Base-by-base conservation (phyloP, 1,284 basidiomycete genomes). In the Sporisorium exsertum region DNA sequence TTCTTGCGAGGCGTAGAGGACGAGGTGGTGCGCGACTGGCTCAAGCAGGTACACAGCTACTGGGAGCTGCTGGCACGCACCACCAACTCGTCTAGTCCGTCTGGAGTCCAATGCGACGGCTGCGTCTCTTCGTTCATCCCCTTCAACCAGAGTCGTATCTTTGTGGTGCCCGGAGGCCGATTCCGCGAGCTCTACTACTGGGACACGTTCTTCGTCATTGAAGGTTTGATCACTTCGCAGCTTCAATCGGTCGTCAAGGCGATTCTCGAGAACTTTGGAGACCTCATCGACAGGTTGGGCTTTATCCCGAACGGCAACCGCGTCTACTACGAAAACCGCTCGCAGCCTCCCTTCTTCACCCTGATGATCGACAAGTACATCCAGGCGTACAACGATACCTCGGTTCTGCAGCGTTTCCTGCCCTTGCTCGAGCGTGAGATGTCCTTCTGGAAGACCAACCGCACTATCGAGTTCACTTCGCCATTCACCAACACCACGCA, bases 251-350 rank as follows among this genome's bases (percentile, higher is more conserved):
- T 93, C 55, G 92, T 90, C 60, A 93, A 92, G 77, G 90, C 88
- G 15, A 92, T 77, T 20, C 65, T 82, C 27, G 67, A 80, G 22
- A 82, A 82, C 57, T 81, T 81, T 65, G 72, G 68, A 20, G 95
- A 96, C 87, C 95, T 97, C 81, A 94, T 96, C 93, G 94, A 97
- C 81, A 90, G 95, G 82, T 87, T 97, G 62, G 94, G 94, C 0
- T 97, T 96, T 87, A 91, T 97, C 74, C 94, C 94, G 2, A 97
- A 97, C 81, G 95, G 95, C 15, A 94, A 94, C 16, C 89, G 93
- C 4, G 91, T 91, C 54, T 93, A 93, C 78, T 83, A 96, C 86
- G 86, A 96, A 72, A 90, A 95, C 82, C 90, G 94, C 56, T 95
- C 93, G 27, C 94, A 97, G 85, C 94, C 94, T 10, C 94, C 94